A percentile compares a stretch with the other conserved stretches of the same genome.
Evolutionary conservation across 2,329 filamentous ascomycete genomes (phyloP).

Genomic region (Bipolaris victoriae): DNA sequence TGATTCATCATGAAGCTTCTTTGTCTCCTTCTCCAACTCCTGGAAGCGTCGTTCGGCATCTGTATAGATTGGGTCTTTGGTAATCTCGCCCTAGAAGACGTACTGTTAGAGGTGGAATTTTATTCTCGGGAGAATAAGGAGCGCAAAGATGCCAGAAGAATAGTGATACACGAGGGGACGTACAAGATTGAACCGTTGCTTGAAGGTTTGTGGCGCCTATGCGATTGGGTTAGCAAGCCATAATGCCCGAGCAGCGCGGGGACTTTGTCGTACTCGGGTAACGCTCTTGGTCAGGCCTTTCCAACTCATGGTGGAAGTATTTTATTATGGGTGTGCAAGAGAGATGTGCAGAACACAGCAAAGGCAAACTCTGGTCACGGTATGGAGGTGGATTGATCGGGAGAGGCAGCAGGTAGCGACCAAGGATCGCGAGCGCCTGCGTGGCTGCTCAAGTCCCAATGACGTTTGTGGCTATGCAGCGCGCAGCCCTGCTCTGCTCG

Average conservation of each 20-base stretch:
- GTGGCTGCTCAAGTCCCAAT: slow-evolving; percentile 28
- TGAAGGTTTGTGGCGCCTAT: slow-evolving; percentile 88
- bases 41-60: slow-evolving; percentile 93
- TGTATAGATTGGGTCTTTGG: slow-evolving; percentile 92
- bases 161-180: slow-evolving; percentile 20
- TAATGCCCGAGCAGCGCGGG: slow-evolving; percentile 17
- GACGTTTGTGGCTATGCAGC: slow-evolving; percentile 19
- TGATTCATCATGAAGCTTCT: slow-evolving; percentile 94
- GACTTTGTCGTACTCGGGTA: slow-evolving; percentile 68
- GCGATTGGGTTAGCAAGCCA: slow-evolving; percentile 28
- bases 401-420: slow-evolving; percentile 11
- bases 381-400: slow-evolving; percentile 7
- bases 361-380: slow-evolving; percentile 1
- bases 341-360: slow-evolving; percentile 8
- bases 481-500: slow-evolving; percentile 8
- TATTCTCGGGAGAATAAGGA: slow-evolving; percentile 12
- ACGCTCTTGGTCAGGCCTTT: slow-evolving; percentile 94
- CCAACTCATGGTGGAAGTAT: slow-evolving; percentile 76
- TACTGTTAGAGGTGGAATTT: slow-evolving; percentile 7
- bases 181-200: slow-evolving; percentile 85
- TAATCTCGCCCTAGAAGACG: slow-evolving; percentile 73
- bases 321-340: slow-evolving; percentile 7
- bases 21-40: slow-evolving; percentile 94
- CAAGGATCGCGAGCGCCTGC: slow-evolving; percentile 33
- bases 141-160: slow-evolving; percentile 19